Percentiles rank a stretch among this genome's conserved stretches.
These are phyloP conservation scores for Buddleja alternifolia DNA, from an alignment of 257 asterid species.

Conservation along the genomic window DNA sequence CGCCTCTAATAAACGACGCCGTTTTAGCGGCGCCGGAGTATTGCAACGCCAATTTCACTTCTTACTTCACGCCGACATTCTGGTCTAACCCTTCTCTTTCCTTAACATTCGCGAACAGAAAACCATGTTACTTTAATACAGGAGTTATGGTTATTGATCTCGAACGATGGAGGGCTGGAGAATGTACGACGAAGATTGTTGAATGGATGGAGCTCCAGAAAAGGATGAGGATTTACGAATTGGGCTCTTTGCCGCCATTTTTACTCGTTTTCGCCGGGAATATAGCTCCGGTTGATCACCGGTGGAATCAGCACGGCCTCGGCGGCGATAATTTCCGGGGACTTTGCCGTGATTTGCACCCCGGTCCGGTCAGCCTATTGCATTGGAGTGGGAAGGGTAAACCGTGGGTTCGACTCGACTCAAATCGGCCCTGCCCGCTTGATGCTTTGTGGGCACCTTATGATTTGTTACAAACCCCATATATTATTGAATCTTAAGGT, in stretches of 20 bases:
- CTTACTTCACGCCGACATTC: conserved; percentile 90
- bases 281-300: conserved; percentile 87
- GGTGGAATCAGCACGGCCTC: conserved; percentile 97
- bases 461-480: conserved; percentile 65
- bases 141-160: conserved; percentile 95
- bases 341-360: conserved; percentile 81
- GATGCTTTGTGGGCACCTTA: conserved; percentile 96
- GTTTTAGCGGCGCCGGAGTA: conserved; percentile 93
- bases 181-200: conserved; percentile 63
- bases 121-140: conserved; percentile 87
- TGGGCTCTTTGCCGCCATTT: conserved; percentile 93
- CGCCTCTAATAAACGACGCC: conserved; percentile 53
- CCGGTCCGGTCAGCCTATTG: conserved; percentile 88
- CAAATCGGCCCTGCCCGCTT: conserved; percentile 75
- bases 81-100: conserved; percentile 93
- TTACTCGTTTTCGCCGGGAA: conserved; percentile 86
- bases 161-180: conserved; percentile 71
- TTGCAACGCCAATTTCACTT: conserved; percentile 89
- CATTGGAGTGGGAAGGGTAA: conserved; percentile 99
- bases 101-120: conserved; percentile 64
- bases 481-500: conserved; percentile 70
- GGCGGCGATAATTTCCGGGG: conserved; percentile 93
- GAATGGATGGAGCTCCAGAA: conserved; percentile 99
- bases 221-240: conserved; percentile 88
- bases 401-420: conserved; percentile 86